Evolutionary conservation across 139 green algal genomes (phyloP), one percentile per base, ranked within the genome.

Genomic region (Tetradesmus obliquus): DNA sequence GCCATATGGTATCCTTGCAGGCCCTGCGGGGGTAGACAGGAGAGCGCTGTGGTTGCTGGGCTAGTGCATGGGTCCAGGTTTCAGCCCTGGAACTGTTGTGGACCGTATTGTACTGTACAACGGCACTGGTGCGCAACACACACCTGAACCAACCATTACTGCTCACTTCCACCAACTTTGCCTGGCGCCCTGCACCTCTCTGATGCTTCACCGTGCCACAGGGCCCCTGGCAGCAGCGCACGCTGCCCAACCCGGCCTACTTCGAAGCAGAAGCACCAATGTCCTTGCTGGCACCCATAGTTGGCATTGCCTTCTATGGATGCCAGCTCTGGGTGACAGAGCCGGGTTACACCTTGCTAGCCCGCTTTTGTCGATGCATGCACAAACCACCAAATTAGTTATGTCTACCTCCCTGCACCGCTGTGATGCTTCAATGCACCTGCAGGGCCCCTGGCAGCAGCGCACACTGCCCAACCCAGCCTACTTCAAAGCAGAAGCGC

Each of bases 261-360:
- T 95, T 93, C 90, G 87, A 95, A 22, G 95, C 98, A 81, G 87
- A 95, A 1, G 66, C 79, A 1, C 95, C 95, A 2, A 91, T 98
- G 55, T 71, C 81, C 24, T 93, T 96, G 92, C 88, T 99, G 13
- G 96, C 94, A 55, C 89, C 93, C 82, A 95, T 98, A 3, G 95
- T 93, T 13, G 97, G 89, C 32, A 97, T 97, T 19, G 97, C 94
- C 54, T 92, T 99, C 32, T 45, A 45, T 45, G 32, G 32, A 0
- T 45, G 32, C 76, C 97, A 99, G 94, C 97, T 99, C 87, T 99
- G 97, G 97, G 97, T 95, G 86, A 97, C 97, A 93, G 96, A 98
- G 53, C 62, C 94, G 6, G 89, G 88, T 87, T 96, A 96, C 93
- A 94, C 91, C 91, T 99, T 99, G 32, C 32, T 45, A 45, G 15